Base-by-base conservation (phyloP, 116 monocot species). In the Zostera marina region DNA sequence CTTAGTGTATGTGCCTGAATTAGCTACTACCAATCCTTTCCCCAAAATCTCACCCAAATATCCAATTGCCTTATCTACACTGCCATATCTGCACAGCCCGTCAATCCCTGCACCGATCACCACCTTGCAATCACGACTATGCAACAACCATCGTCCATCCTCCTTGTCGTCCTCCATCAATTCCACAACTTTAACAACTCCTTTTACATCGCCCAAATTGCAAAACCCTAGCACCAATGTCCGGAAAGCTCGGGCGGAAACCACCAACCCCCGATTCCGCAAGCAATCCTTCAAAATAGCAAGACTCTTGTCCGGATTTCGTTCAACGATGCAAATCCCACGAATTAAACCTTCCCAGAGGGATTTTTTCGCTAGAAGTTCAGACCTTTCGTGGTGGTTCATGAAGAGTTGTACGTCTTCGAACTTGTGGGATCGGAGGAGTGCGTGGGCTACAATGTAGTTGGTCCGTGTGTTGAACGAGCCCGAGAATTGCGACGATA, bases 1-100 rank as follows among this genome's bases (percentile, higher is more conserved):
- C 5, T 52, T 24, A 0, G 75, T 78, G 65, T 76, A 78, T 52
- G 84, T 76, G 47, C 74, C 54, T 52, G 80, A 68, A 79, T 84
- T 74, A 12, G 76, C 73, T 51, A 44, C 73, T 51, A 44, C 54
- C 42, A 63, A 17, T 17, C 78, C 69, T 8, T 59, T 68, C 39
- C 61, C 69, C 44, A 64, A 63, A 76, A 81, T 78, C 53, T 73
- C 44, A 24, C 48, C 21, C 17, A 84, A 58, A 11, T 81, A 71
- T 8, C 89, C 78, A 58, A 81, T 76, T 53, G 72, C 84, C 51
- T 89, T 84, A 60, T 89, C 84, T 41, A 76, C 78, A 64, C 51
- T 72, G 12, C 75, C 78, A 66, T 72, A 77, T 48, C 76, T 72
- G 56, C 84, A 89, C 0, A 89, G 56, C 17, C 78, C 76, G 78